phyloP scores from a whole-genome alignment of 2,329 filamentous ascomycete species.

The Stachybotrys echinatus region DNA sequence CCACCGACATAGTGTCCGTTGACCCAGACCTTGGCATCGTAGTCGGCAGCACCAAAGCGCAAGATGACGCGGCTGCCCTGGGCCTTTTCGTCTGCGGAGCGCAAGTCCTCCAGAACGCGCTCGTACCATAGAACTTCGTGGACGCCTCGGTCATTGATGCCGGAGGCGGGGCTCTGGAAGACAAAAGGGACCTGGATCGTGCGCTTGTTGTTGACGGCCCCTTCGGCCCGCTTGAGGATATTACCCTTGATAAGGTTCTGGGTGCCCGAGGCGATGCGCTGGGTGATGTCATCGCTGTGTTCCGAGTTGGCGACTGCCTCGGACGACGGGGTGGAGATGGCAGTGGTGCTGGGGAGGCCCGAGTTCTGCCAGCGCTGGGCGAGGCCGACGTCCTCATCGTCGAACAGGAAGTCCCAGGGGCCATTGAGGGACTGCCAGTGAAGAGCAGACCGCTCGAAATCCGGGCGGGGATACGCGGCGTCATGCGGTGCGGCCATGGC shows the following conservation, averaged over 20 bases:
- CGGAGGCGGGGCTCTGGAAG: slow-evolving; percentile 60
- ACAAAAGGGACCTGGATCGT: slow-evolving; percentile 60
- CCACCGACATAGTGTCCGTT: slow-evolving; percentile 45
- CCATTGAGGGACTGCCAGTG: slow-evolving; percentile 59
- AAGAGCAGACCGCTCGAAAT: slow-evolving; percentile 52
- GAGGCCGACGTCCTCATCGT: slow-evolving; percentile 57
- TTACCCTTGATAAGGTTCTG: slow-evolving; percentile 42
- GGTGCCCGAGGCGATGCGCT: slow-evolving; percentile 44
- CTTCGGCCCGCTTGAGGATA: slow-evolving; percentile 21
- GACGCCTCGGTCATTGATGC: slow-evolving; percentile 54
- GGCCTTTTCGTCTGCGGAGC: slow-evolving; percentile 33
- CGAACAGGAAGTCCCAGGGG: slow-evolving; percentile 59
- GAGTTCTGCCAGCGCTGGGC: slow-evolving; percentile 45
- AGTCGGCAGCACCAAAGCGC: slow-evolving; percentile 58
- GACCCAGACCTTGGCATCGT: slow-evolving; percentile 53
- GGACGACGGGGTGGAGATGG: slow-evolving; percentile 14
- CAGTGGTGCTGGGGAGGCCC: slow-evolving; percentile 40
- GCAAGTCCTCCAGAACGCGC: slow-evolving; percentile 43
- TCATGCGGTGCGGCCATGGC: background rate
- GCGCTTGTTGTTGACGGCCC: slow-evolving; percentile 34
- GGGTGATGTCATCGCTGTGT: slow-evolving; percentile 24
- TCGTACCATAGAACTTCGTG: slow-evolving; percentile 68
- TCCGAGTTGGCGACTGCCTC: slow-evolving; percentile 28
- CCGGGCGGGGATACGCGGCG: slow-evolving; percentile 53
- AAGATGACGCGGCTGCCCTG: slow-evolving; percentile 39